These are phyloP conservation scores for Funneliformis mosseae DNA, from an alignment of 192 early-diverging fungal genomes.

Conservation along the genomic window DNA sequence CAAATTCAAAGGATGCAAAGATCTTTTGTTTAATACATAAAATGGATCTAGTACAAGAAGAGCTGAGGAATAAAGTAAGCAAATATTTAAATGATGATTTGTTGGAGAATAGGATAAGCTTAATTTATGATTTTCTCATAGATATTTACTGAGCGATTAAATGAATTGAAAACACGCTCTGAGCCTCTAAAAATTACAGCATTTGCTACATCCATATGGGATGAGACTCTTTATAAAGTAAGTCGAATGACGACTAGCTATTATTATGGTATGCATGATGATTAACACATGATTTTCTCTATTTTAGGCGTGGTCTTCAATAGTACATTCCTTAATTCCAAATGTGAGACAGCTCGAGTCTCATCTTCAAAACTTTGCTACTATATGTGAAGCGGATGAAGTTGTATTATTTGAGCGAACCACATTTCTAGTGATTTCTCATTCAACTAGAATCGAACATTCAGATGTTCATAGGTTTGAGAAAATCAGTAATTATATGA, in stretches of 20 bases:
- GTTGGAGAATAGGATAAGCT: constrained; percentile 8
- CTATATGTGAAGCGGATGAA: constrained; percentile 89
- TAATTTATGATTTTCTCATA: constrained; percentile 37
- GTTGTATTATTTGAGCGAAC: constrained; percentile 94
- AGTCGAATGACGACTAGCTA: background rate
- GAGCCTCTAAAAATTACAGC: constrained; percentile 67
- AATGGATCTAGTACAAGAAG: constrained; percentile 91
- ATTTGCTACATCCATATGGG: constrained; percentile 90
- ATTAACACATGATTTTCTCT: background rate
- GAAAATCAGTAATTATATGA: constrained; percentile 90
- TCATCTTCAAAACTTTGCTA: constrained; percentile 78
- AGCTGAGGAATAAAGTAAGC: constrained; percentile 65
- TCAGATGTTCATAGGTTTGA: constrained; percentile 82
- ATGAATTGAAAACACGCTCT: constrained; percentile 68
- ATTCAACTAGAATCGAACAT: constrained; percentile 61
- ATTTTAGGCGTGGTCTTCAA: constrained; percentile 92
- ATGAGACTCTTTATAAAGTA: constrained; percentile 88
- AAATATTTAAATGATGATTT: background rate
- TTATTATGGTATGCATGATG: background rate
- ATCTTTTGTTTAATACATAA: constrained; percentile 98
- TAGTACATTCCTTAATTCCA: constrained; percentile 94
- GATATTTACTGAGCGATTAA: constrained; percentile 67
- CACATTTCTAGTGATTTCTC: constrained; percentile 95
- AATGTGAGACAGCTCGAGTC: constrained; percentile 82
- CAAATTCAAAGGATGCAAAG: constrained; percentile 84